Evolutionary conservation across 179 eudicot species (phyloP), one percentile per base, ranked within the genome.

Genomic region (Beta macrorhiza): DNA sequence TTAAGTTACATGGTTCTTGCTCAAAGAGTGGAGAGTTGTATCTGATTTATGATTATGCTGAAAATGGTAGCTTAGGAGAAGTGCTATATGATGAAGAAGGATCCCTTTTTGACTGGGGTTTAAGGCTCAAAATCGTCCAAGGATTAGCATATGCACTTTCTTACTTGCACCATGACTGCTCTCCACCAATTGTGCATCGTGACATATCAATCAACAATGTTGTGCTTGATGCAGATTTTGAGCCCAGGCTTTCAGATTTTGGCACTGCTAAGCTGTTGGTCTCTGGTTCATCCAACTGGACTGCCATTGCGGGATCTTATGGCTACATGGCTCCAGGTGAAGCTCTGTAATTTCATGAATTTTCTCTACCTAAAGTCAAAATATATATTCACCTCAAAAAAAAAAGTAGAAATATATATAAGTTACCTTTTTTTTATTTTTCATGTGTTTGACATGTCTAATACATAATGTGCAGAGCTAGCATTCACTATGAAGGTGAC

Each of bases 241-340:
- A 87, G 78, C 86, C 91, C 22, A 65, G 71, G 53, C 81, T 90
- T 57, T 86, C 89, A 9, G 90, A 90, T 74, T 90, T 90, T 74
- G 90, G 91, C 37, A 86, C 86, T 15, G 88, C 91, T 53, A 90
- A 82, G 72, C 32, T 88, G 68, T 71, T 90, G 53, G 80, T 76
- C 62, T 53, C 67, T 11, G 87, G 82, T 61, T 83, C 89, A 9
- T 82, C 88, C 32, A 87, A 80, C 22, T 82, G 86, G 89, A 87
- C 85, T 44, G 52, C 84, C n/a, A 37, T 87, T 74, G 89, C 86
- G 63, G 89, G 89, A 61, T 83, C 93, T 51, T 89, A 80, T 79
- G 90, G 91, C 64, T 90, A 90, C 80, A 70, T 86, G 78, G 90
- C 91, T 80, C 93, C 93, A 82, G 88, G 91, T 90, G 71, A 77